Evolutionary conservation across 2,329 filamentous ascomycete species (phyloP).

Genomic region (Fusarium torreyae): DNA sequence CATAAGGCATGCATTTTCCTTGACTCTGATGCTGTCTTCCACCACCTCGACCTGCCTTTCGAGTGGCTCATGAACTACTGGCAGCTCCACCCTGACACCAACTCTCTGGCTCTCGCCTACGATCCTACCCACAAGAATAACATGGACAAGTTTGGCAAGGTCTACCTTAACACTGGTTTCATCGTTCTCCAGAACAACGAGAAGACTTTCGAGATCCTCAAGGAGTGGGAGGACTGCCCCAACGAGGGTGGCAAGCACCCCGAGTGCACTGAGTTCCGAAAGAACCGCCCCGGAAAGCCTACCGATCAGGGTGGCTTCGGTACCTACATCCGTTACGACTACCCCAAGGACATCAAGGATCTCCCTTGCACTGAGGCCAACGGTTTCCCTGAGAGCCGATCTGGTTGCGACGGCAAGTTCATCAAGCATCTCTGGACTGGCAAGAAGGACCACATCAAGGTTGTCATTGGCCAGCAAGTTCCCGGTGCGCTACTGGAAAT

Average conservation of each 20-base stretch:
- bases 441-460: slow-evolving; percentile 59
- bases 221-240: slow-evolving; percentile 63
- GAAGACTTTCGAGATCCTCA: slow-evolving; percentile 63
- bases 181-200: slow-evolving; percentile 67
- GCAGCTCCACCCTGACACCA: slow-evolving; percentile 57
- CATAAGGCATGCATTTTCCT: slow-evolving; percentile 62
- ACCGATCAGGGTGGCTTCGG: slow-evolving; percentile 63
- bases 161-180: slow-evolving; percentile 68
- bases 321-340: slow-evolving; percentile 61
- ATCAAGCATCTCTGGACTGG: slow-evolving; percentile 62
- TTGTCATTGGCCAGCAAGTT: slow-evolving; percentile 56
- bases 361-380: slow-evolving; percentile 62
- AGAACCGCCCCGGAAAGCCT: slow-evolving; percentile 55
- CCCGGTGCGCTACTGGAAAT: slow-evolving; percentile 55
- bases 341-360: slow-evolving; percentile 57
- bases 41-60: slow-evolving; percentile 60
- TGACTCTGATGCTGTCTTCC: slow-evolving; percentile 63
- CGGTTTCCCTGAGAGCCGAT: slow-evolving; percentile 58
- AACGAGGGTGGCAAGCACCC: slow-evolving; percentile 57
- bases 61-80: slow-evolving; percentile 66
- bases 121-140: slow-evolving; percentile 58
- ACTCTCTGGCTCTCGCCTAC: slow-evolving; percentile 60
- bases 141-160: slow-evolving; percentile 57
- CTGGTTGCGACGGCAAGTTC: slow-evolving; percentile 58
- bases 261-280: slow-evolving; percentile 58